Percentiles rank a stretch among this genome's conserved stretches.
Evolutionary conservation across 2,329 filamentous ascomycete species (phyloP).

Genomic region (Exophiala viscosa): DNA sequence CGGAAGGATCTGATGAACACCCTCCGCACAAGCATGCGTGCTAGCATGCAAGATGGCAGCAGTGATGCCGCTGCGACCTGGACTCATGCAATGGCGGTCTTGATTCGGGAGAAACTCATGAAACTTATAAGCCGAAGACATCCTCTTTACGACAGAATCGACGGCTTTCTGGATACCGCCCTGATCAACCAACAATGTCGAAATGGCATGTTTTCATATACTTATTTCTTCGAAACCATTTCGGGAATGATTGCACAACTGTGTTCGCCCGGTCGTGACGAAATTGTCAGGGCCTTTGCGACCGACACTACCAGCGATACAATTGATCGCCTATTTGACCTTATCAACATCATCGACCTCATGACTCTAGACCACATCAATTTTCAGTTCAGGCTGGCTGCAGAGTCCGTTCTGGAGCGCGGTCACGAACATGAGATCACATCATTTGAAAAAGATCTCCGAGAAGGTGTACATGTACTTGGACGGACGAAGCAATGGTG

Average conservation of each 20-base stretch:
- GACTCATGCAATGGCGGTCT: slow-evolving; percentile 65
- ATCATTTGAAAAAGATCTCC: slow-evolving; percentile 54
- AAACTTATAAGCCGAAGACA: slow-evolving; percentile 58
- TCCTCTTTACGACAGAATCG: slow-evolving; percentile 59
- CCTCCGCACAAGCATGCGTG: slow-evolving; percentile 49
- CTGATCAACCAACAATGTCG: slow-evolving; percentile 56
- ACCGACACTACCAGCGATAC: slow-evolving; percentile 51
- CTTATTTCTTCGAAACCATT: slow-evolving; percentile 61
- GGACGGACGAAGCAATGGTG: slow-evolving; percentile 48
- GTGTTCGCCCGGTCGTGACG: slow-evolving; percentile 62
- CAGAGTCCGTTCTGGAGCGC: slow-evolving; percentile 59
- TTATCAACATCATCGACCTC: slow-evolving; percentile 61
- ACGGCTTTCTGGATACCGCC: slow-evolving; percentile 58
- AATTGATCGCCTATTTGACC: slow-evolving; percentile 59
- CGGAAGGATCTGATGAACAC: slow-evolving; percentile 55
- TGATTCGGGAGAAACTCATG: slow-evolving; percentile 59
- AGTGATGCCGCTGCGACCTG: slow-evolving; percentile 53
- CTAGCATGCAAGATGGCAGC: slow-evolving; percentile 58
- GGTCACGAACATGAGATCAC: slow-evolving; percentile 60
- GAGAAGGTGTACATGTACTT: slow-evolving; percentile 49
- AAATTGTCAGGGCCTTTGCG: slow-evolving; percentile 54
- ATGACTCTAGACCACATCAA: slow-evolving; percentile 63
- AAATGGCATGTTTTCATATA: slow-evolving; percentile 60
- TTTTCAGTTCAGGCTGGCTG: slow-evolving; percentile 60
- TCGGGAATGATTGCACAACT: slow-evolving; percentile 60